Base-by-base conservation (phyloP, 257 asterid genomes). In the Verbascum thapsus region DNA sequence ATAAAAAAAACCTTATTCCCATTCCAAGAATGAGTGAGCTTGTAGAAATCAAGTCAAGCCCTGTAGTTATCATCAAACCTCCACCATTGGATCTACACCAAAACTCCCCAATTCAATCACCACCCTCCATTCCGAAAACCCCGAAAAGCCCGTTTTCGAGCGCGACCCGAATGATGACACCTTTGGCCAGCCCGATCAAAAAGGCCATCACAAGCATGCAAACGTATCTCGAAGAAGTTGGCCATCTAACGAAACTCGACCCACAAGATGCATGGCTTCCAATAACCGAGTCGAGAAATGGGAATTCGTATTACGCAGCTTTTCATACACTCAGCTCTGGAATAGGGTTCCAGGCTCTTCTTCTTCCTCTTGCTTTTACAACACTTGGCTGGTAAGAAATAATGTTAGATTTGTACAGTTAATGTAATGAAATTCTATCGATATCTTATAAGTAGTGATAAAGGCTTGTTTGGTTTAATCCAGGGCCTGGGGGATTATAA, bases 241-340 rank as follows among this genome's bases (percentile, higher is more conserved):
- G 96, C 30, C 87, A 88, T 39, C 78, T 84, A 63, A 86, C 87
- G 10, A 86, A 78, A 78, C 94, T 86, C 18, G 88, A 82, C 32
- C 90, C 83, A 19, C 96, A 84, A 72, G 96, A 88, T 58, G 75
- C 81, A 38, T 88, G 96, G 96, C 94, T 88, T 56, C 96, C 95
- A 7, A 88, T 88, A 37, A 88, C 96, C 0, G 96, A 88, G 68
- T 88, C 96, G 5, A 70, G 94, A 8, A 88, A 83, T n/a, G 96
- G 96, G 23, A 88, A 88, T 39, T 86, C 88, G 0, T 88, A 81
- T 26, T 88, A 88, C 58, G 92, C 95, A 6, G 95, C 96, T 26
- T 88, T 88, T 73, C 96, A 88, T 68, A 80, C 92, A 2, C 87
- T 88, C 39, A 62, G 83, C 74, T 88, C 96, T 5, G 95, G 96